Base-by-base conservation (phyloP, 805 yeast species). In the Pichia eremophila region DNA sequence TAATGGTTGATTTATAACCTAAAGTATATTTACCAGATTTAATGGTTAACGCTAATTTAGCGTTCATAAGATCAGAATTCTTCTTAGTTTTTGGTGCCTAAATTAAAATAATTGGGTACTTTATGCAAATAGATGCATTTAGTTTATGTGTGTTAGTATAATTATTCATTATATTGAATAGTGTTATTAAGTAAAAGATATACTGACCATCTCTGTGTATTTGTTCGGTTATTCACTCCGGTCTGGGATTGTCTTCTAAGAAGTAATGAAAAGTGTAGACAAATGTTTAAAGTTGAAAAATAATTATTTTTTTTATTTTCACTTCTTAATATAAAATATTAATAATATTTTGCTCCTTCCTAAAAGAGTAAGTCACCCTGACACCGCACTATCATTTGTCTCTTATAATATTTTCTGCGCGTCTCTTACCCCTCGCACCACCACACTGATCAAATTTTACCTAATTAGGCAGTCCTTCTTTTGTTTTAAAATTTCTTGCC, bases 1-100 rank as follows among this genome's bases (percentile, higher is more conserved):
- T 93, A 75, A 93, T 84, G 73, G 95, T 91, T 64, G 97, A 87
- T 82, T 91, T 91, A 95, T 89, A 93, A 72, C 99, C 99, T 67
- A 93, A 85, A 86, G 97, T 85, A 83, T 88, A 91, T 79, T 93
- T 93, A 82, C 99, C 99, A 67, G 98, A 90, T 82, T 90, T 93
- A 80, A 93, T 85, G 69, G 87, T 91, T 74, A 93, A 85, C 73
- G 95, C 95, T 73, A 93, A 88, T 81, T 90, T 90, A 76, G 95
- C 79, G 95, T 88, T 91, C 78, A 93, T 82, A 82, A 86, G 83
- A 67, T 93, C 99, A 69, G 85, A 82, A 69, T 78, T 71, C 77
- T 82, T 89, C 84, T 82, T 83, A 65, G 77, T 70, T 75, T 85
- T 87, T 82, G 97, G 97, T 87, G 98, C 98, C 95, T 85, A 64